These are phyloP conservation scores for Botrytis aclada DNA, from an alignment of 2,329 filamentous ascomycete genomes.

Conservation along the genomic window DNA sequence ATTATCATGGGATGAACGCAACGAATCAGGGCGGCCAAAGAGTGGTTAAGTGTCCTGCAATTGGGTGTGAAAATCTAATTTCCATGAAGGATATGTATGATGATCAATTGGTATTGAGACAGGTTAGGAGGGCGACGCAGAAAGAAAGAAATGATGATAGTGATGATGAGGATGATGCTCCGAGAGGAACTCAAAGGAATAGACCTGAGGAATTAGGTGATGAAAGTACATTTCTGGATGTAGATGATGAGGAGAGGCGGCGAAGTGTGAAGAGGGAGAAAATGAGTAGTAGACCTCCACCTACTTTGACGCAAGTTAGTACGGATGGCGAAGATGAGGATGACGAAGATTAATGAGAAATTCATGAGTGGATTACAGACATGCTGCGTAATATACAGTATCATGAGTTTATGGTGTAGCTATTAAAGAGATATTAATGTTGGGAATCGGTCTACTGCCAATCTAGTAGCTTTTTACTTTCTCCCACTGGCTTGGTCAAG, in stretches of 20 bases:
- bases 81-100: slow-evolving; percentile 51
- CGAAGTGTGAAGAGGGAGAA: neutral
- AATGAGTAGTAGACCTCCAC: neutral
- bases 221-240: slow-evolving; percentile 9
- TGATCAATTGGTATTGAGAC: slow-evolving; percentile 55
- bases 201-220: neutral
- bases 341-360: neutral
- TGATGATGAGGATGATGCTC: slow-evolving; percentile 39
- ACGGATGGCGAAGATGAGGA: slow-evolving; percentile 1
- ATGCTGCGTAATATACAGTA: neutral
- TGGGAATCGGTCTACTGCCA: neutral
- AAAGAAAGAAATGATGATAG: slow-evolving; percentile 45
- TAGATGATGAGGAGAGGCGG: slow-evolving; percentile 1
- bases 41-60: slow-evolving; percentile 57
- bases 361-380: neutral
- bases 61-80: slow-evolving; percentile 59
- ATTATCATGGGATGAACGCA: slow-evolving; percentile 39
- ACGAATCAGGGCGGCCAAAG: slow-evolving; percentile 15
- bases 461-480: neutral
- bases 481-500: too few relatives aligned
- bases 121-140: slow-evolving; percentile 53
- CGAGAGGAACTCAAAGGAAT: slow-evolving; percentile 1
- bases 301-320: neutral
- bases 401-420: neutral
- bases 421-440: neutral